Evolutionary conservation across 306 rosid species (phyloP).

Genomic region (Vigna hirtella): DNA sequence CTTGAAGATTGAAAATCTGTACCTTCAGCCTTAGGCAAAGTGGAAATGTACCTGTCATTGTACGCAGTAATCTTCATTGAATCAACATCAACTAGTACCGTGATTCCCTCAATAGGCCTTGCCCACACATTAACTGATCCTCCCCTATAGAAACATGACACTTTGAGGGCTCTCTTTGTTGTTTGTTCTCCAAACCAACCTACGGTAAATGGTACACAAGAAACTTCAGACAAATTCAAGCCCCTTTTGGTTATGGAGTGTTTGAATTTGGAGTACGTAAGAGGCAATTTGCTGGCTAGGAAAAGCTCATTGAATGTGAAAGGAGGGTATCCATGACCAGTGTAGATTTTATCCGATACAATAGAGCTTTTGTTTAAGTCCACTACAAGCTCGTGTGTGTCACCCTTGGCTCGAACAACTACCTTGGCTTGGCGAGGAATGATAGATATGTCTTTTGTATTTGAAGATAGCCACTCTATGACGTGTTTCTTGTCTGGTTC

Average conservation of each 20-base stretch:
- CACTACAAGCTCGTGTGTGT: slow-evolving; percentile 68
- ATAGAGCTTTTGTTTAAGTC: slow-evolving; percentile 62
- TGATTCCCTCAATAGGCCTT: slow-evolving; percentile 86
- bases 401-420: slow-evolving; percentile 68
- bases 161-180: slow-evolving; percentile 69
- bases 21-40: slow-evolving; percentile 83
- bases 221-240: slow-evolving; percentile 74
- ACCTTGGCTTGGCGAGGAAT: slow-evolving; percentile 72
- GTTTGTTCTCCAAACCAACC: slow-evolving; percentile 83
- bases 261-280: slow-evolving; percentile 59
- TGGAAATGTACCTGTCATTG: slow-evolving; percentile 63
- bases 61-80: slow-evolving; percentile 65
- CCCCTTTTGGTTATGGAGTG: slow-evolving; percentile 64
- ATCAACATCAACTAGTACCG: slow-evolving; percentile 69
- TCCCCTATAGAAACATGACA: slow-evolving; percentile 68
- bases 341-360: slow-evolving; percentile 60
- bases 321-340: slow-evolving; percentile 84
- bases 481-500: slow-evolving; percentile 80
- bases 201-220: slow-evolving; percentile 80
- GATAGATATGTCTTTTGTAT: slow-evolving; percentile 31
- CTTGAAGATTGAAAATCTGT: slow-evolving; percentile 60
- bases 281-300: slow-evolving; percentile 74
- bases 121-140: slow-evolving; percentile 72
- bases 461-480: slow-evolving; percentile 70
- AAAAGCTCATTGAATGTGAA: slow-evolving; percentile 69